Base-by-base conservation (phyloP, 768 basidiomycete genomes). In the Tephrocybe rancida region DNA sequence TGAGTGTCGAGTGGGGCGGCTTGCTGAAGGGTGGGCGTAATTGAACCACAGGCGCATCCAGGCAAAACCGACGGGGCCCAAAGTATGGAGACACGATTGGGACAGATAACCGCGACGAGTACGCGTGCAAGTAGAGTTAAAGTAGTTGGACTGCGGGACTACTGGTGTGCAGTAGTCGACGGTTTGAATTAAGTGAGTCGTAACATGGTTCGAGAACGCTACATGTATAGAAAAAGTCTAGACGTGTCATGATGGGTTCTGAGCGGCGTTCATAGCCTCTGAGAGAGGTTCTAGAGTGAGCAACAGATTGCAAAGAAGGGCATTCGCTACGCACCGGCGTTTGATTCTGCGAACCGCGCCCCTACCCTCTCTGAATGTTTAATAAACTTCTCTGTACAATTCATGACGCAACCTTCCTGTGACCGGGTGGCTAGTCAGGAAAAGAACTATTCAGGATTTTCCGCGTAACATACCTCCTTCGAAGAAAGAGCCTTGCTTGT, bases 321-420 rank as follows among this genome's bases (percentile, higher is more conserved):
- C 10, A 2, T 25, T 34, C 16, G 18, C 29, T 14, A 77, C 90
- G 54, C 59, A 94, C 95, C 95, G 49, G 92, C 92, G 64, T 94
- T 96, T 57, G 89, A 73, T 67, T 96, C 95, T 41, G 93, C 92
- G 66, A 96, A 97, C 42, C 95, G 82, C 25, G 92, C 87, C 5
- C 93, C 93, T 14, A 96, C 89, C 46, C 95, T 81, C 68, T 98
- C 95, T 10, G 94, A 94, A 68, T 97, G 93, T 69, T 97, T 97
- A 65, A 98, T 74, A 77, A 97, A 98, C 73, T 98, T 99, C 78
- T 98, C 96, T 19, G 94, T 82, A 75, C 96, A 99, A 75, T 95
- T 93, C 71, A 84, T 78, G 43, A 96, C 84, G 68, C 96, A 99
- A 60, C 85, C 82, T 64, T 90, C 90, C 95, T 98, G 50, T 44